phyloP scores from a whole-genome alignment of 2,329 filamentous ascomycete species.

The Cladosporium sp. region DNA sequence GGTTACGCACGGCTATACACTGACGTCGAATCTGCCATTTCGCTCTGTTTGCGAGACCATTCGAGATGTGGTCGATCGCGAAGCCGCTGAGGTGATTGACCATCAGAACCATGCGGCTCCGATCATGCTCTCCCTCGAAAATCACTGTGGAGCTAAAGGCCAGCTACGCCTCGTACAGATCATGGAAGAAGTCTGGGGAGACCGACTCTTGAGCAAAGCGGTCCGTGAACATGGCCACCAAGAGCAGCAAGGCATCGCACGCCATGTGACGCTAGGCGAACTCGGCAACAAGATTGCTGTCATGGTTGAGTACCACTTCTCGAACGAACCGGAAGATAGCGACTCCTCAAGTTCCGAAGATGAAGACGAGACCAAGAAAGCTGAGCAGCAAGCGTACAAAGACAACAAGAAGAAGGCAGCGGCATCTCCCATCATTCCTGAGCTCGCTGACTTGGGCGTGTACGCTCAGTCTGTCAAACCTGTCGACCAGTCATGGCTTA shows the following conservation, averaged over 20 bases:
- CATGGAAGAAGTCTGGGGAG: slow-evolving; percentile 60
- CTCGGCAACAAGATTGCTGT: slow-evolving; percentile 61
- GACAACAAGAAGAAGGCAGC: slow-evolving; percentile 49
- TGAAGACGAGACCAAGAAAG: slow-evolving; percentile 38
- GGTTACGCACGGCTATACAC: slow-evolving; percentile 66
- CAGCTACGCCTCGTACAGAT: slow-evolving; percentile 61
- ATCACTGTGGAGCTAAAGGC: slow-evolving; percentile 59
- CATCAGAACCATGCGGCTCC: slow-evolving; percentile 48
- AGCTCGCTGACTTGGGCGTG: slow-evolving; percentile 62
- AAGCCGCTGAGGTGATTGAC: slow-evolving; percentile 45
- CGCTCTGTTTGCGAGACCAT: slow-evolving; percentile 63
- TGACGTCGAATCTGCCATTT: slow-evolving; percentile 63
- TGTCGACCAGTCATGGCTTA: slow-evolving; percentile 61
- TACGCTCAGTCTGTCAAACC: slow-evolving; percentile 70
- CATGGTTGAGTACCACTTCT: slow-evolving; percentile 64
- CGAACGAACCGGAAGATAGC: slow-evolving; percentile 46
- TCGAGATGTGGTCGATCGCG: slow-evolving; percentile 57
- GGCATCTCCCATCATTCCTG: slow-evolving; percentile 55
- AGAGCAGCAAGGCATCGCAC: slow-evolving; percentile 50
- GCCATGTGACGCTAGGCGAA: slow-evolving; percentile 56
- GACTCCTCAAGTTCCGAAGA: slow-evolving; percentile 39
- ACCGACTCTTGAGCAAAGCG: slow-evolving; percentile 55
- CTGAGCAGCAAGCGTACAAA: slow-evolving; percentile 53
- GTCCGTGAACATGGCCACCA: slow-evolving; percentile 54
- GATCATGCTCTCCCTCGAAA: slow-evolving; percentile 63